Conservation (phyloP, 108 stramenopile genomes). For the Nitzschia sp. region DNA sequence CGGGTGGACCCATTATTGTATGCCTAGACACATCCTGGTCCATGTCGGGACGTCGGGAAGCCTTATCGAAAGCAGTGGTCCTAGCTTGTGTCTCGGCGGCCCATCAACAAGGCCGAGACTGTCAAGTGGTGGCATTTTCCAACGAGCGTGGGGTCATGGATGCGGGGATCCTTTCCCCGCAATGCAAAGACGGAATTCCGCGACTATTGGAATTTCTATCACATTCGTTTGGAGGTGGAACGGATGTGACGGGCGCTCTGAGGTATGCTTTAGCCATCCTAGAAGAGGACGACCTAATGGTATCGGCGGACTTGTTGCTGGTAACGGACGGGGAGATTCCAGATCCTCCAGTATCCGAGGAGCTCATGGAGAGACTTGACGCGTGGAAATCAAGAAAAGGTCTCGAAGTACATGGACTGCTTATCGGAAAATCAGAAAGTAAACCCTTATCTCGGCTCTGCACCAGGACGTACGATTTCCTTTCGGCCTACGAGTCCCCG, state of each 20-base stretch:
- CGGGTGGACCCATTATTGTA: constrained; percentile 73
- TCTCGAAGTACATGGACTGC: constrained; percentile 67
- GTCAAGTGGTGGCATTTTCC: constrained; percentile 72
- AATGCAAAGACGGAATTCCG: constrained; percentile 43
- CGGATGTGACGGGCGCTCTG: constrained; percentile 76
- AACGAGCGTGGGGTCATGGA: constrained; percentile 56
- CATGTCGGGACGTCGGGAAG: constrained; percentile 71
- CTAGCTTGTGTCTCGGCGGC: constrained; percentile 66
- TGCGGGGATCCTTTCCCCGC: constrained; percentile 43
- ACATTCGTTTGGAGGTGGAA: constrained; percentile 75
- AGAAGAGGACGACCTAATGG: constrained; percentile 40
- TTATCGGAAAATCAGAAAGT: constrained; percentile 70
- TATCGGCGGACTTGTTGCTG: constrained; percentile 69
- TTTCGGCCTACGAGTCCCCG: constrained; percentile 45
- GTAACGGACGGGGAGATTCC: constrained; percentile 83
- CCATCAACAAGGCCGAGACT: constrained; percentile 59
- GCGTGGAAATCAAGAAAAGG: constrained; percentile 47
- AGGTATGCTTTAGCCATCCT: constrained; percentile 45
- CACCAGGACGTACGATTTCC: constrained; percentile 61
- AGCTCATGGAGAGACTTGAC: constrained; percentile 54
- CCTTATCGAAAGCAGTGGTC: constrained; percentile 75
- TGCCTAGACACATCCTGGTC: constrained; percentile 85
- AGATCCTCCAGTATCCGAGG: constrained; percentile 66
- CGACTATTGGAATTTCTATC: constrained; percentile 68
- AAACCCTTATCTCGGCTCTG: constrained; percentile 59